Evolutionary conservation across 257 asterid species (phyloP).

Genomic region (Solanum tacnaense): DNA sequence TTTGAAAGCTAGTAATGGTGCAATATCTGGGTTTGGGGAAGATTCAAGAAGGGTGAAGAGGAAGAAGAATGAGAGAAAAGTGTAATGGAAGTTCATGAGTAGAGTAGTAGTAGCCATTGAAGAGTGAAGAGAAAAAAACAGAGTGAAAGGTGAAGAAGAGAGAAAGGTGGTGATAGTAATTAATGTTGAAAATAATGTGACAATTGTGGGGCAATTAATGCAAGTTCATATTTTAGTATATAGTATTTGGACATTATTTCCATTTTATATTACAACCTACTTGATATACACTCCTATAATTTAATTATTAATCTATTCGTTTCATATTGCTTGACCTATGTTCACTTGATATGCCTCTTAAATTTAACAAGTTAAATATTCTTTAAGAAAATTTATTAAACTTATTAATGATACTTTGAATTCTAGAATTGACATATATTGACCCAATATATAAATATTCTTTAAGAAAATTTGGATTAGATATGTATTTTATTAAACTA

Average conservation of each 20-base stretch:
- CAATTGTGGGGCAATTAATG: not conserved
- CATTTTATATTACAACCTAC: not conserved
- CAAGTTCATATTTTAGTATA: not conserved
- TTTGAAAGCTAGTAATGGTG: slow-evolving; percentile 50
- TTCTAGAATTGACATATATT: not conserved
- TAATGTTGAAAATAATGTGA: not conserved
- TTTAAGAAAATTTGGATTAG: too few species aligned
- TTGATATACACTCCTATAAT: not conserved
- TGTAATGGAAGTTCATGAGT: not conserved
- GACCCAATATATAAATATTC: too few species aligned
- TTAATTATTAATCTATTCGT: too few species aligned
- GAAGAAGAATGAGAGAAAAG: not conserved
- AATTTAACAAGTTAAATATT: too few species aligned
- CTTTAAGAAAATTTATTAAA: too few species aligned
- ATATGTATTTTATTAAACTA: too few species aligned
- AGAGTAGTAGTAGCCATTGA: not conserved
- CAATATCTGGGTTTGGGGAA: slow-evolving; percentile 39
- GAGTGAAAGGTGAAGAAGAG: not conserved
- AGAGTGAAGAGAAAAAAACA: not conserved
- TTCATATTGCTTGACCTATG: too few species aligned
- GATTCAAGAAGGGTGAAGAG: slow-evolving; percentile 2
- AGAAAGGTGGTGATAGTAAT: not conserved
- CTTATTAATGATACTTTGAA: not conserved
- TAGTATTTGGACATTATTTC: not conserved
- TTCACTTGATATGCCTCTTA: too few species aligned